Evolutionary conservation across 1,284 basidiomycete genomes (phyloP).

Genomic region (Ceratobasidium theobromae): DNA sequence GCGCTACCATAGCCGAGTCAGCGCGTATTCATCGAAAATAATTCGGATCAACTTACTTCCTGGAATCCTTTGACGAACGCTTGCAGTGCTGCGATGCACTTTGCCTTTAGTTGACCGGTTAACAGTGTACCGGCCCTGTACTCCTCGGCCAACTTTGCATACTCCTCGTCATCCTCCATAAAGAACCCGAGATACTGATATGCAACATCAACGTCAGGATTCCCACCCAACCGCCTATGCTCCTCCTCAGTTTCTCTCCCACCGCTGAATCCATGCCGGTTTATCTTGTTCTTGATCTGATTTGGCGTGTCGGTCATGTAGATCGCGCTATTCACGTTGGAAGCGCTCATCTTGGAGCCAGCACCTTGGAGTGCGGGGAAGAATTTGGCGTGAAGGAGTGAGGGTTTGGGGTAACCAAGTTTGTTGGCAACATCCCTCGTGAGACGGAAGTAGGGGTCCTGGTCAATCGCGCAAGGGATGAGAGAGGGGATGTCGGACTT

Average conservation of each 20-base stretch:
- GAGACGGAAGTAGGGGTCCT: constrained; percentile 95
- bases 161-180: constrained; percentile 89
- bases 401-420: constrained; percentile 94
- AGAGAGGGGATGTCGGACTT: constrained; percentile 84
- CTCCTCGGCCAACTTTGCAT: constrained; percentile 80
- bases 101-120: constrained; percentile 91
- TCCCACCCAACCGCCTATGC: constrained; percentile 83
- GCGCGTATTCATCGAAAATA: neutral
- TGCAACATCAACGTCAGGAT: constrained; percentile 94
- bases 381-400: constrained; percentile 93
- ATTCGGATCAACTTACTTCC: constrained; percentile 57
- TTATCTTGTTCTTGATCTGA: constrained; percentile 99
- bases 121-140: constrained; percentile 88
- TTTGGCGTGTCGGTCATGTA: constrained; percentile 93
- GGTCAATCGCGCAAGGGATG: constrained; percentile 99
- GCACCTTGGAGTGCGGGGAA: constrained; percentile 98
- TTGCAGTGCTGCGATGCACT: constrained; percentile 84
- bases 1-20: constrained; percentile 54
- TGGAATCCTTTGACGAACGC: constrained; percentile 88
- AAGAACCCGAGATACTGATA: constrained; percentile 99
- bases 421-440: constrained; percentile 93
- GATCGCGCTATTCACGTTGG: constrained; percentile 86
- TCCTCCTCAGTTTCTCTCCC: constrained; percentile 93
- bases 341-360: constrained; percentile 99
- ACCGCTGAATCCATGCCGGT: constrained; percentile 88